phyloP scores from a whole-genome alignment of 2,329 filamentous ascomycete species.

The Epichloe coenophiala region DNA sequence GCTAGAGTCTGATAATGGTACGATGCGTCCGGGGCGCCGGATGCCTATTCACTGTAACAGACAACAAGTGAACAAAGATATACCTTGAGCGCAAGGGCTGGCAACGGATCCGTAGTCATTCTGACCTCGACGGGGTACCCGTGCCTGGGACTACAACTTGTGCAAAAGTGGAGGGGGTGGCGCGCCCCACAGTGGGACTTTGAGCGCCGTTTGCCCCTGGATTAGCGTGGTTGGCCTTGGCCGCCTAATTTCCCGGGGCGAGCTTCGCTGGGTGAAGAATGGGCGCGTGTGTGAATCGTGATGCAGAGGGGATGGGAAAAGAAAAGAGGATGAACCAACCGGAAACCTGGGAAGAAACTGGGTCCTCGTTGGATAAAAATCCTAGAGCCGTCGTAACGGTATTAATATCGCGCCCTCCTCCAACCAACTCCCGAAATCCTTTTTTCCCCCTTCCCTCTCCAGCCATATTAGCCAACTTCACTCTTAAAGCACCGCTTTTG shows the following conservation, averaged over 20 bases:
- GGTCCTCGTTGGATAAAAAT: background rate
- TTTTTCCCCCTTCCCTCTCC: slow-evolving; percentile 19
- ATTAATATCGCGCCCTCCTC: slow-evolving; percentile 35
- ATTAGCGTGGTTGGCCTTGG: slow-evolving; percentile 5
- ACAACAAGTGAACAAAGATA: too few relatives aligned
- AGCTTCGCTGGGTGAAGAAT: too few relatives aligned
- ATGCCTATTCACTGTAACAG: too few relatives aligned
- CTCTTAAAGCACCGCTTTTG: slow-evolving; percentile 23
- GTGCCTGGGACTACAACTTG: too few relatives aligned
- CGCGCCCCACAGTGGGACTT: slow-evolving; percentile 1
- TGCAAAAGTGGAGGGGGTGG: background rate
- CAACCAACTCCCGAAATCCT: slow-evolving; percentile 7
- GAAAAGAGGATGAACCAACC: too few relatives aligned
- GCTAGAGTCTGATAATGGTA: too few relatives aligned
- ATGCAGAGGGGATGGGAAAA: background rate
- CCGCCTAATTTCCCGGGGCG: background rate
- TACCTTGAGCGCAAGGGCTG: too few relatives aligned
- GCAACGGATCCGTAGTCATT: too few relatives aligned
- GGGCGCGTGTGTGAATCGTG: background rate
- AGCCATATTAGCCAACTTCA: slow-evolving; percentile 30
- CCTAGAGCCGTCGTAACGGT: slow-evolving; percentile 9
- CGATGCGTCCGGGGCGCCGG: too few relatives aligned
- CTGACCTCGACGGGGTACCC: too few relatives aligned
- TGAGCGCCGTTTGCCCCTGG: slow-evolving; percentile 6
- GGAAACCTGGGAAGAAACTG: background rate